A percentile compares a stretch with the other conserved stretches of the same genome.
Evolutionary conservation across 1,284 basidiomycete genomes (phyloP).

Genomic region (Anthracocystis setariae): DNA sequence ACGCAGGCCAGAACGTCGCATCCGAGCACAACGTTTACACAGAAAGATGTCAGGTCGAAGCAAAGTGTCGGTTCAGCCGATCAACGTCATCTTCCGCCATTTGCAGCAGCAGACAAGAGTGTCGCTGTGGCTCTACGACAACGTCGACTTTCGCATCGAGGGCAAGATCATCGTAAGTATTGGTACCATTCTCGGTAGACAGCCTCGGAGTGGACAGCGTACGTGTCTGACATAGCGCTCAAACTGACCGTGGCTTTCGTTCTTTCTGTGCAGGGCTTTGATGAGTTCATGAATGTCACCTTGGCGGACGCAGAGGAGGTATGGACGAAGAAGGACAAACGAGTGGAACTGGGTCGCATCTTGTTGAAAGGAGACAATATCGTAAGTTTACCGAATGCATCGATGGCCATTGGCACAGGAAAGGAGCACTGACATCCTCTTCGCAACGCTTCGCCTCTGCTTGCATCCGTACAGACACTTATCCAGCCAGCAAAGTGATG

Average conservation of each 20-base stretch:
- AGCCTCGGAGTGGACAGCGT: neutral
- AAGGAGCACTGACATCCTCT: neutral
- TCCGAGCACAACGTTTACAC: neutral
- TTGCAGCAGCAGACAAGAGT: constrained; percentile 90
- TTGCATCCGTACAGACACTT: constrained; percentile 43
- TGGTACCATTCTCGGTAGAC: neutral
- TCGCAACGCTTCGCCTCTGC: neutral
- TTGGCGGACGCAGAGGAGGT: constrained; percentile 95
- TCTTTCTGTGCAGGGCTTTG: constrained; percentile 77
- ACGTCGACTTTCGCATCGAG: constrained; percentile 94
- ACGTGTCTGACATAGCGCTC: neutral
- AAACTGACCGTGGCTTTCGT: neutral
- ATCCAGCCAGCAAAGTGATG: constrained; percentile 57
- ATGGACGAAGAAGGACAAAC: constrained; percentile 69
- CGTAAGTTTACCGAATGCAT: constrained; percentile 30
- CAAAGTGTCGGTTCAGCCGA: constrained; percentile 62
- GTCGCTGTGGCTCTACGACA: constrained; percentile 96
- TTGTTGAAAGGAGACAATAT: constrained; percentile 64
- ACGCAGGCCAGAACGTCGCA: neutral
- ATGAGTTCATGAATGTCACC: constrained; percentile 99
- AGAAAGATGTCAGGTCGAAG: constrained; percentile 45
- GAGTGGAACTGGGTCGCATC: constrained; percentile 60
- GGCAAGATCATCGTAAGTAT: constrained; percentile 81
- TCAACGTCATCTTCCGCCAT: constrained; percentile 98
- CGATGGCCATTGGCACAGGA: no score